phyloP scores from a whole-genome alignment of 352 stramenopile genomes.

The Pythium aquatile region DNA sequence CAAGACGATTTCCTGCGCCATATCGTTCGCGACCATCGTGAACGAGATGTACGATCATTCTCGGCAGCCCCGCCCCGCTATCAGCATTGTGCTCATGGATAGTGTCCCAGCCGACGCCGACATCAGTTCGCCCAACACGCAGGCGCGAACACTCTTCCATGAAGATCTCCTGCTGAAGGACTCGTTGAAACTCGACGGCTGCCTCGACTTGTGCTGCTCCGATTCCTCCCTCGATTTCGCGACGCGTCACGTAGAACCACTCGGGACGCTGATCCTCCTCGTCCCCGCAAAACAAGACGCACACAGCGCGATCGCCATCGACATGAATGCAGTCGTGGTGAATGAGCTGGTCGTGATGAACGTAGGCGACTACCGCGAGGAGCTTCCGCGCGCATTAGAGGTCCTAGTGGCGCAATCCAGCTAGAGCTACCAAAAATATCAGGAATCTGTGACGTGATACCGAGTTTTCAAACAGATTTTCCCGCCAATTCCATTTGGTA shows the following conservation, averaged over 20 bases:
- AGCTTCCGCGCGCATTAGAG: slow-evolving; percentile 37
- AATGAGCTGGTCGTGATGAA: slow-evolving; percentile 52
- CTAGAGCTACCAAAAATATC: not conserved
- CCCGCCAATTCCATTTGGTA: slow-evolving; percentile 31
- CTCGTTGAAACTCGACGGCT: slow-evolving; percentile 29
- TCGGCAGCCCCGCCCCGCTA: not conserved
- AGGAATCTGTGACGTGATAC: not conserved
- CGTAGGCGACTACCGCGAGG: slow-evolving; percentile 34
- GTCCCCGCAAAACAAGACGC: not conserved
- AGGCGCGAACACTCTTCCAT: slow-evolving; percentile 16
- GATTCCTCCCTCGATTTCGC: slow-evolving; percentile 44
- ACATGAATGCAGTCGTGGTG: slow-evolving; percentile 75
- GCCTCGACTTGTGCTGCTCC: slow-evolving; percentile 52
- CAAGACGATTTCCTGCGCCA: not conserved
- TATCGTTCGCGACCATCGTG: slow-evolving; percentile 1
- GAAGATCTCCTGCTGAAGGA: not conserved
- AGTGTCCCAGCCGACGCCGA: not conserved
- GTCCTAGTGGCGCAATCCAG: slow-evolving; percentile 30
- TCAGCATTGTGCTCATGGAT: slow-evolving; percentile 12
- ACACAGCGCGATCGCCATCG: slow-evolving; percentile 26
- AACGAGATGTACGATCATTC: not conserved
- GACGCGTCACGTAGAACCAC: slow-evolving; percentile 34
- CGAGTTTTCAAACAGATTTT: slow-evolving; percentile 24
- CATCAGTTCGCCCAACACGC: slow-evolving; percentile 22
- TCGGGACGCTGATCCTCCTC: slow-evolving; percentile 24